Evolutionary conservation across 768 basidiomycete genomes (phyloP), one percentile per base, ranked within the genome.

Genomic region (Candolleomyces efflorescens): DNA sequence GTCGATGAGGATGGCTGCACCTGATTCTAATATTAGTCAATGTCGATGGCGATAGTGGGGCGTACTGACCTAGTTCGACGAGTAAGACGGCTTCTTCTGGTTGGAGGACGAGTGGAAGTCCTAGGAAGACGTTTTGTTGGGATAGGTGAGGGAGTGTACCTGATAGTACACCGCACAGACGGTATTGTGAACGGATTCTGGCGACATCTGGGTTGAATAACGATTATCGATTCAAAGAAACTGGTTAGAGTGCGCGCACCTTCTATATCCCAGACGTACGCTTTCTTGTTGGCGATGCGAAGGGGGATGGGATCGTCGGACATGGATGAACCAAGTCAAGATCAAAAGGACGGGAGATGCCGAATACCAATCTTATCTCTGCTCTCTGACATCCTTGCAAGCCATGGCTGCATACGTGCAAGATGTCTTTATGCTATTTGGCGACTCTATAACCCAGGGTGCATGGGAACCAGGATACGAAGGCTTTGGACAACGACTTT

Each of bases 41-140:
- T n/a, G n/a, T n/a, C n/a, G n/a, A n/a, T 13, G 15, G 6, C 41
- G 18, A 11, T 20, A 39, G 48, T 41, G 23, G 12, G 43, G 32
- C 47, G 63, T 79, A 53, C 59, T 7, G 6, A 93, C 97, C 84
- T 60, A 90, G 89, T 62, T 88, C 81, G 13, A 98, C 83, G 5
- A 98, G 84, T 32, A 95, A 78, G 11, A 91, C 92, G 9, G 87
- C 92, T 68, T 98, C 97, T 71, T 99, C 97, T 0, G 93, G 92
- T 72, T 92, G 83, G 1, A 98, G 76, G 7, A 91, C 75, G 5
- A 97, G 76, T 1, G 97, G 97, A n/a, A 94, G 74, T 6, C 97
- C 97, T 36, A 99, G 78, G 68, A 99, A 99, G 2, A 90, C 84
- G 75, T 99, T 99, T 72, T 99, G 97, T 65, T 98, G 95, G 1